Conservation (phyloP, 805 yeast genomes). For the Barnettozyma populi region DNA sequence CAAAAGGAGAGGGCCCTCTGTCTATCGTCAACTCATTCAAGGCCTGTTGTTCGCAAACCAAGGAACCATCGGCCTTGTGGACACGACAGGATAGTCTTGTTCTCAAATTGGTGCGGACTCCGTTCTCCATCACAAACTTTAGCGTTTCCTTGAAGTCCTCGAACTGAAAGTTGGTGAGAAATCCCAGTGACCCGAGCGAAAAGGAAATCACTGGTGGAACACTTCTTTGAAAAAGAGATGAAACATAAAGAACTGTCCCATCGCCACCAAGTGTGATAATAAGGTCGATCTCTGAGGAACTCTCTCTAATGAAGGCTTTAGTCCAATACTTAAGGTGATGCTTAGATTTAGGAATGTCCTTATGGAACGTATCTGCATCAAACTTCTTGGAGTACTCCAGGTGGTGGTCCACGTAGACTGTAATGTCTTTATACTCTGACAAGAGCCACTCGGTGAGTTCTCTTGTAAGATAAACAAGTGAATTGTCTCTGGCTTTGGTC, state of each 20-base stretch:
- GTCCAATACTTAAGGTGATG: conserved; percentile 64
- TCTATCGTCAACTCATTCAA: conserved; percentile 88
- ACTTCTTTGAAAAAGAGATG: conserved; percentile 73
- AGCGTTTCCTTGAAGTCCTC: conserved; percentile 62
- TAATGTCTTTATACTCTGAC: conserved; percentile 31
- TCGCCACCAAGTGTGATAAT: conserved; percentile 93
- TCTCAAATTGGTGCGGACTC: conserved; percentile 72
- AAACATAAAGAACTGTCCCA: conserved; percentile 88
- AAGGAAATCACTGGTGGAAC: conserved; percentile 93
- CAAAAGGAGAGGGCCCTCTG: conserved; percentile 90
- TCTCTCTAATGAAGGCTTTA: conserved; percentile 42
- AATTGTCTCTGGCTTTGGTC: conserved; percentile 85
- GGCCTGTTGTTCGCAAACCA: conserved; percentile 62
- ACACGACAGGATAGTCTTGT: conserved; percentile 87
- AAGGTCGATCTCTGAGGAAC: conserved; percentile 41
- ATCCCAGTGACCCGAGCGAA: conserved; percentile 88
- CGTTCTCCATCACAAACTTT: conserved; percentile 54
- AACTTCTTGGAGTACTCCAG: conserved; percentile 60
- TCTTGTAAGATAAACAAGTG: conserved; percentile 67
- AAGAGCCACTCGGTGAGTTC: conserved; percentile 78
- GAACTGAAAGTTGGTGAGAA: conserved; percentile 80
- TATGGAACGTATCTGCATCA: conserved; percentile 46
- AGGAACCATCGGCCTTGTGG: conserved; percentile 34
- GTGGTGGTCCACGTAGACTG: conserved; percentile 70
- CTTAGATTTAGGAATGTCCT: conserved; percentile 40